Base-by-base conservation (phyloP, 495 filamentous ascomycete genomes). In the Poronia punctata region DNA sequence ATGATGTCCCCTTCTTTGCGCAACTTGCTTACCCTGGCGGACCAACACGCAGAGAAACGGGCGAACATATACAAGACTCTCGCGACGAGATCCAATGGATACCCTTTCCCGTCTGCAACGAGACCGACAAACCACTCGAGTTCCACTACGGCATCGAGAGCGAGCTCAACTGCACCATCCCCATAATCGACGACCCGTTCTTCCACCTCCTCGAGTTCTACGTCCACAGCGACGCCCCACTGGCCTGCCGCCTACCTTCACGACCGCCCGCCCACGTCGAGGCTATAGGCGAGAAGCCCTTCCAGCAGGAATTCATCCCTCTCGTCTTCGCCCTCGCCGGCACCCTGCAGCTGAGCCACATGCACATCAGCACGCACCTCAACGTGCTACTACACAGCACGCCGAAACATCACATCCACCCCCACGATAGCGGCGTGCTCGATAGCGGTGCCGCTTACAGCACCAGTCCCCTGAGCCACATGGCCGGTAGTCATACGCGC, bases 131-230 rank as follows among this genome's bases (percentile, higher is more conserved):
- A 34, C 83, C 92, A 1, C 76, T 97, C 50, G 75, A 88, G 46
- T 77, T 98, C 54, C 74, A 75, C 55, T 98, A 93, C 70, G 88
- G 89, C 62, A 63, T 86, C 50, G 84, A 88, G 54, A 68, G 72
- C 68, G 85, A 89, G 49, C 68, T 94, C 50, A 94, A 88, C 66
- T 98, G 92, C 71, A 98, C 92, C 34, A 84, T 97, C 60, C 66
- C 80, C 54, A 74, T 84, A 54, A 75, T 96, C 54, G 68, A 79
- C 54, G 92, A 98, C 64, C 76, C 82, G 14, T 81, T 95, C 71
- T 98, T 92, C 75, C 92, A 98, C 66, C 82, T 97, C 29, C 79
- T 96, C 61, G 92, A 98, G 66, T 96, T 95, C 75, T 97, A 96
- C 76, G 82, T 97, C 53, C 92, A 97, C 71, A 87, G 83, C 67